Conservation (phyloP, 164 flowering plant genomes). For the Stephania japonica region DNA sequence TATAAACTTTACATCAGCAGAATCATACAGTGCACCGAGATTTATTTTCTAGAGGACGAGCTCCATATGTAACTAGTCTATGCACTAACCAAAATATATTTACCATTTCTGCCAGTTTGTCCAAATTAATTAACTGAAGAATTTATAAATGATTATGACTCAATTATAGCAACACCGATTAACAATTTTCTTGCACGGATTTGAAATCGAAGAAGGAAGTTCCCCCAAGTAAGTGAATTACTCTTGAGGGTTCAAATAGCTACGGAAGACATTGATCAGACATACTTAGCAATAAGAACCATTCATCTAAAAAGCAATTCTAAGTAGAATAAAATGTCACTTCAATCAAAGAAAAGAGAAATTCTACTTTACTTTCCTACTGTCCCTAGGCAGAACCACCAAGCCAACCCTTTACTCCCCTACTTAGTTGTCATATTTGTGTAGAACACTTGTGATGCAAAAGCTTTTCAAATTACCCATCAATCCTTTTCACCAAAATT, state of each 20-base stretch:
- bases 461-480: slow-evolving; percentile 4
- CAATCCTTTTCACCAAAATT: slow-evolving; percentile 1
- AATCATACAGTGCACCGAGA: not conserved
- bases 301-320: not conserved
- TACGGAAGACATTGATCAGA: not conserved
- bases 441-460: not conserved
- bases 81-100: not conserved
- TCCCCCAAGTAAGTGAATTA: not conserved
- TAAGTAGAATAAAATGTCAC: not conserved
- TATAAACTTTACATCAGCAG: not conserved
- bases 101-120: not conserved
- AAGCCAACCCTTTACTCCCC: slow-evolving; percentile 1
- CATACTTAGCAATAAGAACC: not conserved
- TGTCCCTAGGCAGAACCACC: not conserved
- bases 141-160: not conserved
- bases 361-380: not conserved
- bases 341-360: not conserved
- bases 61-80: not conserved
- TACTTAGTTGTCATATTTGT: not conserved
- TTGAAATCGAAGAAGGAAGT: not conserved
- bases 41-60: not conserved
- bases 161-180: not conserved
- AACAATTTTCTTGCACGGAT: not conserved
- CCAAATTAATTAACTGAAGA: not conserved
- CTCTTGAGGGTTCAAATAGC: not conserved